Base-by-base conservation (phyloP, 1,139 yeast species). In the Taphrina sp. region DNA sequence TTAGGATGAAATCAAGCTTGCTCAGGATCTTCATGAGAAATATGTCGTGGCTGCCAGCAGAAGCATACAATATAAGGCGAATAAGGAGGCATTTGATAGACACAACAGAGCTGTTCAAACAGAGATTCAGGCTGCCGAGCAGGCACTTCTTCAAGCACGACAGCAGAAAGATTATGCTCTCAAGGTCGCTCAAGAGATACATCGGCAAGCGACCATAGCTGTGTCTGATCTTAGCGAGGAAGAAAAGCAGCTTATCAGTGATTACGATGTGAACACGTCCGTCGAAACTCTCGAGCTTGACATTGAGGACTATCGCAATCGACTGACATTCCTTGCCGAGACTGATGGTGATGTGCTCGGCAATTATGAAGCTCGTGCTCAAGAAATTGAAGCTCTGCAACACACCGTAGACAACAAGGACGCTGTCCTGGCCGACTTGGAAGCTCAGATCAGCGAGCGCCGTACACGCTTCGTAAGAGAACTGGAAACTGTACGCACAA, bases 381-480 rank as follows among this genome's bases (percentile, higher is more conserved):
- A 49, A 1, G 65, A 62, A 3, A 65, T 75, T 39, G 74, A 70
- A 10, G 62, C 54, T 19, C 64, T 70, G 45, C 61, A 63, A 14
- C 60, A 58, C 12, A 65, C 65, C 24, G 64, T 77, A 7, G 62
- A 60, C 5, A 62, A 59, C 5, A 61, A 66, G n/a, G 61, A 63
- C n/a, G 60, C 63, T 0, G 62, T 67, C 3, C 68, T 73, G 36
- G 66, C 62, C 2, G 62, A 65, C 12, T 57, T 71, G 7, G 72
- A 72, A 28, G 62, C 64, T 1, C 65, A 76, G 37, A 79, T 87
- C 12, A 63, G 60, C 0, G 35, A 65, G 1, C 69, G 79, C 5
- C 71, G 74, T 35, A 60, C 60, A 1, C 65, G 61, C 2, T 85
- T 95, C 83, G 87, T 82, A 61, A 79, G 81, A 0, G 76, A 77